These are phyloP conservation scores for Neofusicoccum umdonicola DNA, from an alignment of 2,329 filamentous ascomycete species.

Conservation along the genomic window DNA sequence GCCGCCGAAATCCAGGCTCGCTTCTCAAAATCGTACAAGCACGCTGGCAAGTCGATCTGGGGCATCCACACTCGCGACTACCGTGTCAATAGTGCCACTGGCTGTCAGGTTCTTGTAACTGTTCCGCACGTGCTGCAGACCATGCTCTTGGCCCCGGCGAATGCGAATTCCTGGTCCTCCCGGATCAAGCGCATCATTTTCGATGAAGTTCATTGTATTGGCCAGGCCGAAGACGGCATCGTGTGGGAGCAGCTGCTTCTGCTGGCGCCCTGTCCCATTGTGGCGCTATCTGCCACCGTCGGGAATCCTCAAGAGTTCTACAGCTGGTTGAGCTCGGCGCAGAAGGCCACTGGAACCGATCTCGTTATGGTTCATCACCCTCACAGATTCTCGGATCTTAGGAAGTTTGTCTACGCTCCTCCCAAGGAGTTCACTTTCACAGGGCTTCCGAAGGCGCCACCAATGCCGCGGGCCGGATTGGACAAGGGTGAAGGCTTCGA, in stretches of 20 bases:
- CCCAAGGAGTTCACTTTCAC: slow-evolving; percentile 50
- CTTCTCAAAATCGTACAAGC: slow-evolving; percentile 65
- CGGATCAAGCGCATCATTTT: slow-evolving; percentile 75
- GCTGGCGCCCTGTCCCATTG: slow-evolving; percentile 71
- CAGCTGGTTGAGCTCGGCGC: slow-evolving; percentile 64
- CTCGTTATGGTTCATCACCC: slow-evolving; percentile 67
- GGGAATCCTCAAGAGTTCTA: slow-evolving; percentile 71
- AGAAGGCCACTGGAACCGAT: slow-evolving; percentile 61
- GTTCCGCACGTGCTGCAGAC: slow-evolving; percentile 78
- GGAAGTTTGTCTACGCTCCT: slow-evolving; percentile 68
- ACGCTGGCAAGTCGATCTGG: slow-evolving; percentile 68
- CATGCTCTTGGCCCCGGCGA: slow-evolving; percentile 66
- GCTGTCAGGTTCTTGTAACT: slow-evolving; percentile 74
- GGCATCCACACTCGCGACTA: slow-evolving; percentile 75
- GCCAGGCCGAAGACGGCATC: slow-evolving; percentile 71
- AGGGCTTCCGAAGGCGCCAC: slow-evolving; percentile 43
- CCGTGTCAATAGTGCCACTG: slow-evolving; percentile 68
- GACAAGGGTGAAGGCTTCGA: slow-evolving; percentile 51
- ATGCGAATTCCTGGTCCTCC: slow-evolving; percentile 67
- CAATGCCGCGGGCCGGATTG: slow-evolving; percentile 45
- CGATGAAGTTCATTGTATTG: slow-evolving; percentile 79
- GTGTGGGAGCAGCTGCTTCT: slow-evolving; percentile 77
- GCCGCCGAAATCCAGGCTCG: slow-evolving; percentile 74
- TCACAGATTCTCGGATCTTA: slow-evolving; percentile 71
- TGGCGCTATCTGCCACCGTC: slow-evolving; percentile 76